These are phyloP conservation scores for Leccinum insigne DNA, from an alignment of 1,284 basidiomycete species.

Conservation along the genomic window DNA sequence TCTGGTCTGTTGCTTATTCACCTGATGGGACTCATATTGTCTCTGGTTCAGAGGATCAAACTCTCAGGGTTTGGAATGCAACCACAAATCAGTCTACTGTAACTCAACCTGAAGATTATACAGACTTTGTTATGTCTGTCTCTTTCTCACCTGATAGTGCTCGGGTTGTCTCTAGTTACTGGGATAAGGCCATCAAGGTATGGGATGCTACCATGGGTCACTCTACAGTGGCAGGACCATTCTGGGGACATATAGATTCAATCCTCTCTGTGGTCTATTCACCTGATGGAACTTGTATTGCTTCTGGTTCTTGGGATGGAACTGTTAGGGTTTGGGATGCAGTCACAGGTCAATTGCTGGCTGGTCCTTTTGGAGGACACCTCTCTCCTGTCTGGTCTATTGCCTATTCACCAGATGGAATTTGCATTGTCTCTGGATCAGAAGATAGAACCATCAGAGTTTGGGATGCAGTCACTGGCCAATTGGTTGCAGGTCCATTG, in stretches of 20 bases:
- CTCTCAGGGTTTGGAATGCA: background rate
- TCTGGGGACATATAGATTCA: too few relatives aligned
- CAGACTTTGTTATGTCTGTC: background rate
- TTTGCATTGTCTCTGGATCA: background rate
- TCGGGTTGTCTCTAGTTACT: background rate
- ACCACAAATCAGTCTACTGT: background rate
- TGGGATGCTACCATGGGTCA: background rate
- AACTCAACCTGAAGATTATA: background rate
- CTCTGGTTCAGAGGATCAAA: background rate
- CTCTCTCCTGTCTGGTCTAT: too few relatives aligned
- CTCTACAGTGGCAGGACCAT: too few relatives aligned
- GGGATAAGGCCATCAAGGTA: background rate
- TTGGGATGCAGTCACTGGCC: background rate
- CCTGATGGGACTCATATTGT: background rate
- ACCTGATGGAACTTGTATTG: too few relatives aligned
- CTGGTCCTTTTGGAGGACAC: too few relatives aligned
- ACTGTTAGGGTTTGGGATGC: too few relatives aligned
- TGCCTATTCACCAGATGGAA: background rate
- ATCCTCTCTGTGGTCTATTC: too few relatives aligned
- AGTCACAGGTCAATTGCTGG: too few relatives aligned
- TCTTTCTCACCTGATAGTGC: background rate
- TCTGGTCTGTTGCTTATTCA: conserved; percentile 2
- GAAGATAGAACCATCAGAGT: background rate
- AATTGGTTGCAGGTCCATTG: background rate
- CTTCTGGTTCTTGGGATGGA: too few relatives aligned